Base-by-base conservation (phyloP, 306 rosid species). In the Mimosa pudica region DNA sequence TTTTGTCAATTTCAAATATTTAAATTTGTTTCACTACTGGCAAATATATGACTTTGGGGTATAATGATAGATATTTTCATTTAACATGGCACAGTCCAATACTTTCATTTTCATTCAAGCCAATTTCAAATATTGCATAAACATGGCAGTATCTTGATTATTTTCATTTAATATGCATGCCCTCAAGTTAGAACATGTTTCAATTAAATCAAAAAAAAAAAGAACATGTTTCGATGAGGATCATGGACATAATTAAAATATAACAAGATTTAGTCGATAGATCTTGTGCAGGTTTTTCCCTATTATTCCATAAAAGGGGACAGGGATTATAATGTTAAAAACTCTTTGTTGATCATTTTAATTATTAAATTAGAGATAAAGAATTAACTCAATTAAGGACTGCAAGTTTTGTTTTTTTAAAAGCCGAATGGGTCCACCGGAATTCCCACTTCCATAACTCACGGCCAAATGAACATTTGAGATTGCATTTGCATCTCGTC, bases 371-470 rank as follows among this genome's bases (percentile, higher is more conserved):
- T 52, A 8, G 30, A 24, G 30, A 24, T 24, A 24, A 24, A 24
- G 30, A 24, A 24, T 24, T 24, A 24, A 24, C 30, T 24, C 30
- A 24, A 24, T 24, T n/a, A n/a, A 45, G 14, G 38, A 42, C 54
- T 2, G n/a, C 5, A 51, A 68, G 1, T 44, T 18, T 10, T 48
- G 30, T 10, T 42, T 18, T n/a, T 1, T 10, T n/a, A 44, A 68
- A 68, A 42, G 16, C 36, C 32, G 16, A 4, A 2, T 9, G 73
- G 73, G 73, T 36, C 73, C 54, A 18, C 72, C 30, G 13, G 12
- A 52, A 42, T 69, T 69, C 73, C 73, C 14, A 18, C 18, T 70
- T 4, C 55, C 74, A 2, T 45, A 16, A 70, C 46, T 70, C 74
- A 46, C 74, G 74, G 41, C 48, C 71, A 1, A 17, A 2, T 38